Evolutionary conservation across 176 grass and related monocot genomes (phyloP), one percentile per base, ranked within the genome.

Genomic region (Bromus sterilis): DNA sequence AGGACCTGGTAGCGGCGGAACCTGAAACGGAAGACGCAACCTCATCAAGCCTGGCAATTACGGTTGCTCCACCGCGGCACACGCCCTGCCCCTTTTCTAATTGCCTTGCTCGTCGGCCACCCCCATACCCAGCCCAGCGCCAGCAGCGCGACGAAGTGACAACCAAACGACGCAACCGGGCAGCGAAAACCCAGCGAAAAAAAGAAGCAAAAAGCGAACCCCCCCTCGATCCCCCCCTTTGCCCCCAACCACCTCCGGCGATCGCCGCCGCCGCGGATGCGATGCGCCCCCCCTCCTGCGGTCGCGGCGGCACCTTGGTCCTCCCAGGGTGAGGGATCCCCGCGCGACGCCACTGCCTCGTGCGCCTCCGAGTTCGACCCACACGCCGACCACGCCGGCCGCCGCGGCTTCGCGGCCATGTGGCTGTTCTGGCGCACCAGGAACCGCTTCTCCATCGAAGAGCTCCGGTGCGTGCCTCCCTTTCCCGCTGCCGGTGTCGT

Each of bases 391-490:
- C 30, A 59, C 77, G 55, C 48, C 9, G 51, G 28, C 44, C 68
- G 76, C 33, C 30, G 78, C 41, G 71, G 55, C 69, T 56, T 71
- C 73, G 73, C 74, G 66, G 88, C 74, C 89, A 95, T 95, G 96
- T 99, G 96, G 96, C 82, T 93, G 77, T 93, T 99, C 80, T 99
- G 91, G 93, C 96, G 91, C 85, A 39, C 87, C 46, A 89, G 93
- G 82, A 99, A 93, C 75, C 91, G 96, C 35, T 99, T 99, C 80
- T 99, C 96, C 56, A 68, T 99, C 40, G 96, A 95, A 43, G 93
- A 99, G 78, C 96, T 99, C 82, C 93, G 93, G 96, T 99, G 75
- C 62, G 92, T 85, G 30, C 3, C 12, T 4, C 42, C 43, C 56
- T 41, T 1, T 15, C 28, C 16, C 35, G 36, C 24, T 25, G n/a